Evolutionary conservation across 2,329 filamentous ascomycete species (phyloP).

Genomic region (Alternaria conjuncta): DNA sequence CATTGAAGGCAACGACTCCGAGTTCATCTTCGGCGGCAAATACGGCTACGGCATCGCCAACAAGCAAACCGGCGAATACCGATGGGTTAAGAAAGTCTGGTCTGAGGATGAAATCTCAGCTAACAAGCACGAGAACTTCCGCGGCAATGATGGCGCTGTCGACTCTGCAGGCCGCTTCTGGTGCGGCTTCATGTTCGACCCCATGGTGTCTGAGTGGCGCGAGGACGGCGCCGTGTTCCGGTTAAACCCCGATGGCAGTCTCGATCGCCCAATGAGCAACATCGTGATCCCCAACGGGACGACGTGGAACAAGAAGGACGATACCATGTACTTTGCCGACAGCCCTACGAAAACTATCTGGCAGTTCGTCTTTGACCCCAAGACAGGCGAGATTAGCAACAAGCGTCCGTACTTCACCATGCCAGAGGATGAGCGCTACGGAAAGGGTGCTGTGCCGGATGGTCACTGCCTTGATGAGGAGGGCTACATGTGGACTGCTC

Average conservation of each 20-base stretch:
- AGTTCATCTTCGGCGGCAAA: conserved; percentile 81
- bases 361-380: conserved; percentile 73
- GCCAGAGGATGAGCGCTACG: conserved; percentile 57
- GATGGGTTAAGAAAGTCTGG: conserved; percentile 65
- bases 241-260: conserved; percentile 67
- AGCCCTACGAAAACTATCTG: conserved; percentile 74
- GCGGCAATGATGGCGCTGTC: conserved; percentile 81
- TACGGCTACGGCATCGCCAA: conserved; percentile 81
- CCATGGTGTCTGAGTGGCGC: conserved; percentile 63
- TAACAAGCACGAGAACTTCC: conserved; percentile 59
- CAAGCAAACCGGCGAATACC: conserved; percentile 62
- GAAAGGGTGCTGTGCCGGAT: conserved; percentile 69
- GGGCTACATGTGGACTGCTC: conserved; percentile 86
- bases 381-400: conserved; percentile 70
- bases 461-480: conserved; percentile 84
- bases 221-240: conserved; percentile 74
- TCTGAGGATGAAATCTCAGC: conserved; percentile 54
- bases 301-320: conserved; percentile 76
- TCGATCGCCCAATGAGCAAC: conserved; percentile 65
- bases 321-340: conserved; percentile 83
- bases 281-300: conserved; percentile 86
- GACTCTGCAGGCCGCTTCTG: conserved; percentile 84
- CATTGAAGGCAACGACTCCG: conserved; percentile 71
- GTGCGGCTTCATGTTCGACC: conserved; percentile 87
- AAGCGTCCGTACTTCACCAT: conserved; percentile 76